Evolutionary conservation across 495 filamentous ascomycete species (phyloP).

Genomic region (Hypoxylon cercidicola): DNA sequence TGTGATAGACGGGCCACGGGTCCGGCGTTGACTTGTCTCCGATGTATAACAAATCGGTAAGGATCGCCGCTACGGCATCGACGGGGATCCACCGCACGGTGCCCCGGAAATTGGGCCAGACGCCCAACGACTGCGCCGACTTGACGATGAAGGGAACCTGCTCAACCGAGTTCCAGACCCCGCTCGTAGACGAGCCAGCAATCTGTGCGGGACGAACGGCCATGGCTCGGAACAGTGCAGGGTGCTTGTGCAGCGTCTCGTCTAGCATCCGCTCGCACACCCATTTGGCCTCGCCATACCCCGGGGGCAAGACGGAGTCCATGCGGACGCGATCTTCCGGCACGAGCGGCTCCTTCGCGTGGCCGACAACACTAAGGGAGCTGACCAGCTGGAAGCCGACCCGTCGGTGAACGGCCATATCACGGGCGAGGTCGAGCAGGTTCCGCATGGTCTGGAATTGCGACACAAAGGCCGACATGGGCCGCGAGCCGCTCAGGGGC

Average conservation of each 20-base stretch:
- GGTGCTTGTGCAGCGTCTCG: constrained; percentile 27
- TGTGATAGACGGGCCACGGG: no score
- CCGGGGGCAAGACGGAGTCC: neutral
- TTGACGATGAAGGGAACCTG: no score
- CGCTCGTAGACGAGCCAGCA: no score
- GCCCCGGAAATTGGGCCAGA: no score
- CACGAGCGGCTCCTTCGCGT: neutral
- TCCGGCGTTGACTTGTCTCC: no score
- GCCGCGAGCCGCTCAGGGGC: constrained; percentile 54
- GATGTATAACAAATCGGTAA: no score
- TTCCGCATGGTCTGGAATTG: constrained; percentile 58
- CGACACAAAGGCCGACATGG: constrained; percentile 52
- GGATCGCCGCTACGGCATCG: no score
- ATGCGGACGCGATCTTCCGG: neutral
- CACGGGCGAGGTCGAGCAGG: constrained; percentile 52
- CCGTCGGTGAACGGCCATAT: constrained; percentile 20
- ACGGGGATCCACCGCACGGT: no score
- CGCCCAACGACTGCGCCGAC: no score
- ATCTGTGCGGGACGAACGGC: constrained; percentile 43
- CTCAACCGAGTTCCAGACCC: no score
- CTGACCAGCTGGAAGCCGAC: constrained; percentile 59
- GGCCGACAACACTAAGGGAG: constrained; percentile 58
- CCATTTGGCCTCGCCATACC: constrained; percentile 13
- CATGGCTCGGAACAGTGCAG: constrained; percentile 51
- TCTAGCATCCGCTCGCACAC: constrained; percentile 14